These are phyloP conservation scores for Prunus mira DNA, from an alignment of 306 rosid genomes.

Conservation along the genomic window DNA sequence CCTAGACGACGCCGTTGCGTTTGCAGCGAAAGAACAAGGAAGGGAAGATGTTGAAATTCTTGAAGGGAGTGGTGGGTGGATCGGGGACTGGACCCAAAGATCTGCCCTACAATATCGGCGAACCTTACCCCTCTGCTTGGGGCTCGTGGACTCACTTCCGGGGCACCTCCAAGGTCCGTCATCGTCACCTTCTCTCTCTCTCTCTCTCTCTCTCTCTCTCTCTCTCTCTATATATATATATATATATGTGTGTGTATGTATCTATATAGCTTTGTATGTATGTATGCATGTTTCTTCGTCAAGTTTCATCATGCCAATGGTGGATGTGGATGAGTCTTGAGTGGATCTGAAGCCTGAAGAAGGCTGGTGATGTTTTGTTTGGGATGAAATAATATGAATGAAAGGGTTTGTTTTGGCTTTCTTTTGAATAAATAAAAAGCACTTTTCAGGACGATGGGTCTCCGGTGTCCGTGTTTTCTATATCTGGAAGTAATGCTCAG, in stretches of 20 bases:
- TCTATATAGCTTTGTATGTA: neutral
- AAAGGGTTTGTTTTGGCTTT: neutral
- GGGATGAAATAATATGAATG: neutral
- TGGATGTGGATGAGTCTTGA: neutral
- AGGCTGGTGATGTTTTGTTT: neutral
- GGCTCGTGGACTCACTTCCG: slow-evolving; percentile 96
- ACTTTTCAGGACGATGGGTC: slow-evolving; percentile 80
- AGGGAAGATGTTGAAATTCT: slow-evolving; percentile 61
- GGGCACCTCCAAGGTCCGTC: slow-evolving; percentile 74
- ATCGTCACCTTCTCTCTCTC: neutral
- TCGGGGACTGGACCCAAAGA: slow-evolving; percentile 83
- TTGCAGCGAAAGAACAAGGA: neutral
- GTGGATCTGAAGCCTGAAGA: neutral
- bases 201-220: neutral
- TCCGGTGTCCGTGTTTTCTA: slow-evolving; percentile 77
- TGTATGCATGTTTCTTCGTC: neutral
- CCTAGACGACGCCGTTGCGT: neutral
- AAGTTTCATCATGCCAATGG: neutral
- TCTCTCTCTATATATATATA: neutral
- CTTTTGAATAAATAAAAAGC: too few relatives aligned
- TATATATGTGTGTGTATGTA: fast-evolving
- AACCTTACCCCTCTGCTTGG: slow-evolving; percentile 87
- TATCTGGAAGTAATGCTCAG: slow-evolving; percentile 81
- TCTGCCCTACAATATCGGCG: slow-evolving; percentile 91
- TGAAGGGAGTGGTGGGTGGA: slow-evolving; percentile 96